Percentiles rank a stretch among this genome's conserved stretches.
phyloP scores from a whole-genome alignment of 2,329 filamentous ascomycete species.

The Escovopsis sp. region DNA sequence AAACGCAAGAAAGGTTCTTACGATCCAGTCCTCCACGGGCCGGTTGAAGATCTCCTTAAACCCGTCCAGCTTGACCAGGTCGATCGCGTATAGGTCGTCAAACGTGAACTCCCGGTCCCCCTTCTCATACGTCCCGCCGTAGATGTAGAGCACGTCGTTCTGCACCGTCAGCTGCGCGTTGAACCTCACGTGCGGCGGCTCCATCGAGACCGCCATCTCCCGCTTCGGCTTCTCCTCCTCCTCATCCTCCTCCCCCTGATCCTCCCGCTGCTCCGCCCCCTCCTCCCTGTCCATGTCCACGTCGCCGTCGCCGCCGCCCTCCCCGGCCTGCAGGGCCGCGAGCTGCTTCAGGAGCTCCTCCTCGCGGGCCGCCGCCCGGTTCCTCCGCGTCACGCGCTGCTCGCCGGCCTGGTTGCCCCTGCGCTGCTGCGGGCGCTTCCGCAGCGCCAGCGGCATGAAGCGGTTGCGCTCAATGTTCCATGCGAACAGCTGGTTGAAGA shows the following conservation, averaged over 20 bases:
- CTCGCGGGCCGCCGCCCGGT: slow-evolving; percentile 77
- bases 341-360: slow-evolving; percentile 81
- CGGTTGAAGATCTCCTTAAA: slow-evolving; percentile 82
- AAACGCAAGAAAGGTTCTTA: slow-evolving; percentile 21
- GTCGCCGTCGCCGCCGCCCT: slow-evolving; percentile 35
- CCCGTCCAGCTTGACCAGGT: slow-evolving; percentile 88
- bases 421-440: slow-evolving; percentile 52
- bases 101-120: slow-evolving; percentile 92
- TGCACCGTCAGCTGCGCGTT: slow-evolving; percentile 85
- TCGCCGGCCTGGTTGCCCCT: slow-evolving; percentile 26
- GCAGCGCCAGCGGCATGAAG: slow-evolving; percentile 71
- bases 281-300: slow-evolving; percentile 42
- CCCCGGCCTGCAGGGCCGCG: slow-evolving; percentile 61
- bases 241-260: slow-evolving; percentile 40
- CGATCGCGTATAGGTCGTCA: slow-evolving; percentile 84
- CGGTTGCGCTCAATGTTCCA: slow-evolving; percentile 95
- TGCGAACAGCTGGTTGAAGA: slow-evolving; percentile 82
- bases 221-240: slow-evolving; percentile 44
- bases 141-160: slow-evolving; percentile 84
- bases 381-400: slow-evolving; percentile 45
- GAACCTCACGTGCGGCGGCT: slow-evolving; percentile 81
- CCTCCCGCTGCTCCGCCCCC: slow-evolving; percentile 39
- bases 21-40: slow-evolving; percentile 71
- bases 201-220: slow-evolving; percentile 54
- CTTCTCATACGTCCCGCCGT: slow-evolving; percentile 89